A percentile compares a stretch with the other conserved stretches of the same genome.
Evolutionary conservation across 1,284 basidiomycete species (phyloP).

Genomic region (Malassezia obtusa): DNA sequence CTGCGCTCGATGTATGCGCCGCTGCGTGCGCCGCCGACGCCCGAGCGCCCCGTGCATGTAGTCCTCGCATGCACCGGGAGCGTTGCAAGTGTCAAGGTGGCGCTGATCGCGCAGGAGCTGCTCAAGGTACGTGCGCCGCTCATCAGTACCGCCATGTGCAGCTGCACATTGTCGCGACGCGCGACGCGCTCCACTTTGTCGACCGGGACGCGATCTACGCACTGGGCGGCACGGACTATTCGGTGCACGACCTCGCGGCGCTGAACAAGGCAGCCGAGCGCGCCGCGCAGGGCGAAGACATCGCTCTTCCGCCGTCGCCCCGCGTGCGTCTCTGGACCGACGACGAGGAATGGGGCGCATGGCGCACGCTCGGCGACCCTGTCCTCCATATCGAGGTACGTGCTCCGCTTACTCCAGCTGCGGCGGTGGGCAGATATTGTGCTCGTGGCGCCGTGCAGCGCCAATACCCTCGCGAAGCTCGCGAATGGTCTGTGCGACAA

Average conservation of each 20-base stretch:
- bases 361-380: conserved; percentile 71
- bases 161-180: conserved; percentile 75
- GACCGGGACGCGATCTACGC: conserved; percentile 52
- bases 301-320: conserved; percentile 15
- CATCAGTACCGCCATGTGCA: conserved; percentile 54
- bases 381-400: conserved; percentile 77
- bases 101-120: conserved; percentile 71
- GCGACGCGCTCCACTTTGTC: conserved; percentile 69
- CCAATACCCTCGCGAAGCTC: conserved; percentile 88
- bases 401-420: conserved; percentile 49
- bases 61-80: conserved; percentile 80
- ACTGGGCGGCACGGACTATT: conserved; percentile 8
- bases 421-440: conserved; percentile 92
- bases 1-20: conserved; percentile 31
- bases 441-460: conserved; percentile 84
- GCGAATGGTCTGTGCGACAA: conserved; percentile 81
- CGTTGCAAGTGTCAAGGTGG: conserved; percentile 86
- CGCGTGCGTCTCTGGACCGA: conserved; percentile 69
- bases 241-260: conserved; percentile 18
- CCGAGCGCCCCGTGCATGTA: conserved; percentile 53
- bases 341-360: conserved; percentile 72
- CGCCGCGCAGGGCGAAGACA: background rate
- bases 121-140: conserved; percentile 38
- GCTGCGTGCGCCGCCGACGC: conserved; percentile 23
- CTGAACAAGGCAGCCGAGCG: conserved; percentile 23